phyloP scores from a whole-genome alignment of 2,329 filamentous ascomycete species.

The Aspergillus sp. region DNA sequence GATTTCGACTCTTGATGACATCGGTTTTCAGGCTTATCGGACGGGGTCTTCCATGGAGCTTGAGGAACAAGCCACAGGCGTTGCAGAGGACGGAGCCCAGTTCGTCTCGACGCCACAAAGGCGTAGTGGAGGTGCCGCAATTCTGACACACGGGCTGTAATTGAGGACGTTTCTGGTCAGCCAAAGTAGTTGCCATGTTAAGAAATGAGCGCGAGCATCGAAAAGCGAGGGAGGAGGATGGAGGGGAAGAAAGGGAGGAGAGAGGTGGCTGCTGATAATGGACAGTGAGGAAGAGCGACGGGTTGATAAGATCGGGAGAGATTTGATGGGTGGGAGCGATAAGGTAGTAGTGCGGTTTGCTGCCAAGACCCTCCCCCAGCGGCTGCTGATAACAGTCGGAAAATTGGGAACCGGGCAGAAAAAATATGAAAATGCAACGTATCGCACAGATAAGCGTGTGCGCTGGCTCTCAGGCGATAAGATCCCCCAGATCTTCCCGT shows the following conservation, averaged over 20 bases:
- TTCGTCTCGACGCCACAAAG: conserved; percentile 96
- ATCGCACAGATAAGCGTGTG: conserved; percentile 3
- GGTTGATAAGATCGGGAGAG: conserved; percentile 42
- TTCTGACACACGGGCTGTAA: conserved; percentile 95
- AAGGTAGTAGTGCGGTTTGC: conserved; percentile 40
- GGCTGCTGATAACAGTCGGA: conserved; percentile 31
- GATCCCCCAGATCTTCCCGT: conserved; percentile 1
- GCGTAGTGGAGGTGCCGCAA: conserved; percentile 91
- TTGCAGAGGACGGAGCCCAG: conserved; percentile 95
- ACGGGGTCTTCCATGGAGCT: conserved; percentile 88
- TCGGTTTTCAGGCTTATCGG: conserved; percentile 98
- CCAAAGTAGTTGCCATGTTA: conserved; percentile 46
- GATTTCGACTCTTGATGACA: conserved; percentile 98
- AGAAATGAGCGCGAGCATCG: conserved; percentile 11
- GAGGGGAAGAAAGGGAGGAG: conserved; percentile 20
- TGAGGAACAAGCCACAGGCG: conserved; percentile 94
- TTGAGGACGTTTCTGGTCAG: conserved; percentile 56
- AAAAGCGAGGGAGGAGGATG: conserved; percentile 13
- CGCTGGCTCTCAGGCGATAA: conserved; percentile 8
- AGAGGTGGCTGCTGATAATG: conserved; percentile 1
- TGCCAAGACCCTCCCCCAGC: conserved; percentile 32
- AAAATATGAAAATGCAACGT: conserved; percentile 14
- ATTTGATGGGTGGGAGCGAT: conserved; percentile 44
- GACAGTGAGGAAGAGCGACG: conserved; percentile 24
- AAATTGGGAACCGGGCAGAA: conserved; percentile 24